Base-by-base conservation (phyloP, 331 rosid species). In the Prunus yedoensis region DNA sequence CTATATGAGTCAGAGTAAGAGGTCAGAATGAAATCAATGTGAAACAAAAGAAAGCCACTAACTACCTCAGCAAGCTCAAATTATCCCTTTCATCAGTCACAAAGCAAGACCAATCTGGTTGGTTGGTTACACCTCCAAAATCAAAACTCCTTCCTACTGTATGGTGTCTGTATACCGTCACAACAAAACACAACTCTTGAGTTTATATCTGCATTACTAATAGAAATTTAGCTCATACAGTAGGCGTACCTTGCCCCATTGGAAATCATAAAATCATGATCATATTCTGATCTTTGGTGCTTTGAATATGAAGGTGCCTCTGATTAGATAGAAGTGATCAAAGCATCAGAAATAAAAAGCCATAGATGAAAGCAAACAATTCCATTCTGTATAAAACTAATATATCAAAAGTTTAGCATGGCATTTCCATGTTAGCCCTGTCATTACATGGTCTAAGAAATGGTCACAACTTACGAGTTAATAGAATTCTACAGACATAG, bases 11-110 rank as follows among this genome's bases (percentile, higher is more conserved):
- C 59, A 30, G 79, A 70, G 46, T 59, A 53, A 25, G 21, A 78
- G 45, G 16, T 1, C 41, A 43, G 45, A 54, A 43, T 3, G 68
- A 68, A 72, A 74, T 70, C 63, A 38, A 62, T 28, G 28, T 45
- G 73, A 51, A 50, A 71, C 62, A 78, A 60, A 16, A 54, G 60
- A 83, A 54, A 27, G 52, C 67, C 18, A 69, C 76, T 71, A 38
- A 68, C 74, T 83, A 91, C 97, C 97, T 91, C 70, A 74, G 86
- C 85, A 80, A 75, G 89, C 96, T 91, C 58, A 85, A 77, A 87
- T 77, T 84, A 77, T 93, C 96, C 79, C 81, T 85, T 67, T 80
- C 84, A 78, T 93, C 97, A 17, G 84, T 84, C 74, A 12, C 27
- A 57, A 54, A 74, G 87, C 78, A 77, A 83, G 63, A 80, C 79